phyloP scores from a whole-genome alignment of 192 early-diverging fungal genomes.

The Endogone sp. region DNA sequence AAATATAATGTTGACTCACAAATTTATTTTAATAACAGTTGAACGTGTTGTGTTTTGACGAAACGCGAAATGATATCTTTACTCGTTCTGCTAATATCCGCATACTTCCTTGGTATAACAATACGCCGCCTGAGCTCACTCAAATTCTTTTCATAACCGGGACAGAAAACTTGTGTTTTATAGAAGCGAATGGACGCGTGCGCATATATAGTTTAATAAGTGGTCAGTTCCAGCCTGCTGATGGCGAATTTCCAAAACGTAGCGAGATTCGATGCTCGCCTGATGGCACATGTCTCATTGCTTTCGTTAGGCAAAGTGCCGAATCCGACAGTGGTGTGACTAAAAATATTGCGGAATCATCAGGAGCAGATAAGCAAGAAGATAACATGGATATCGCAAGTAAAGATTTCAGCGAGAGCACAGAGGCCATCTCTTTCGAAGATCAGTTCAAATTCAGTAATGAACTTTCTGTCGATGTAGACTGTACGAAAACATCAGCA shows the following conservation, averaged over 20 bases:
- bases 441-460: too few species aligned
- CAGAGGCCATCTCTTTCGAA: neutral
- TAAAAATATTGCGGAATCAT: too few species aligned
- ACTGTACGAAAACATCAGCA: too few species aligned
- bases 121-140: neutral
- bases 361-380: too few species aligned
- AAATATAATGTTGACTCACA: too few species aligned
- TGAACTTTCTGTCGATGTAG: too few species aligned
- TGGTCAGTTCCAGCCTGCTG: slow-evolving; percentile 10
- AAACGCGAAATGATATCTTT: neutral
- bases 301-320: slow-evolving; percentile 5
- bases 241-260: slow-evolving; percentile 3
- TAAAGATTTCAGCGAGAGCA: too few species aligned
- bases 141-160: slow-evolving; percentile 19
- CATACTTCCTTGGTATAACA: slow-evolving; percentile 10
- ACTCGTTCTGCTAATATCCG: neutral
- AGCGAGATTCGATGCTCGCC: neutral
- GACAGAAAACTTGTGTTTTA: slow-evolving; percentile 1
- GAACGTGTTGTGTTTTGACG: neutral
- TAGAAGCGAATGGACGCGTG: slow-evolving; percentile 1
- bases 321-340: neutral
- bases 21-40: too few species aligned
- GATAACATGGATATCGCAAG: too few species aligned
- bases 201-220: slow-evolving; percentile 10
- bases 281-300: slow-evolving; percentile 17